Conservation (phyloP, 2,329 filamentous ascomycete genomes). For the Botrytis deweyae region DNA sequence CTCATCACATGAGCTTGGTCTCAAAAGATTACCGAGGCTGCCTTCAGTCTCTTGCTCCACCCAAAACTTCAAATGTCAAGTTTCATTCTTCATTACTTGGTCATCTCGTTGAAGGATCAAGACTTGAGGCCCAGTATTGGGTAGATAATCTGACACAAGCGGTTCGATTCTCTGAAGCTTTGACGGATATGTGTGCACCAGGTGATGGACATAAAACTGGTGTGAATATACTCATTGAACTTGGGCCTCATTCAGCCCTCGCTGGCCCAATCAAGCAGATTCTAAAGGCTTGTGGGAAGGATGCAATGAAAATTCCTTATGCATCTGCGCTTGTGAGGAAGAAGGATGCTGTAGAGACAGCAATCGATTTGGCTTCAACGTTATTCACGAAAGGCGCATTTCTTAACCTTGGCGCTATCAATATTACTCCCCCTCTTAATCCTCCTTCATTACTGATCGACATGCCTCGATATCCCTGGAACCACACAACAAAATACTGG, state of each 20-base stretch:
- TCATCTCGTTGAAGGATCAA: constrained; percentile 18
- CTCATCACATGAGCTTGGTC: constrained; percentile 21
- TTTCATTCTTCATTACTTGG: constrained; percentile 48
- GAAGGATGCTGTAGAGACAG: constrained; percentile 25
- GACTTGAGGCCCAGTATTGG: constrained; percentile 46
- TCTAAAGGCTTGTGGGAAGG: constrained; percentile 43
- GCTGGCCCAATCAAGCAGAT: constrained; percentile 32
- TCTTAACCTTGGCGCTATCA: constrained; percentile 50
- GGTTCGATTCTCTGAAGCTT: constrained; percentile 46
- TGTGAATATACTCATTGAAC: constrained; percentile 29
- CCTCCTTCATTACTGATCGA: constrained; percentile 30
- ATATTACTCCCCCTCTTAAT: constrained; percentile 43
- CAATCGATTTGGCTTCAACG: constrained; percentile 25
- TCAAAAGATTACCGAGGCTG: constrained; percentile 17
- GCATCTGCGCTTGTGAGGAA: constrained; percentile 24
- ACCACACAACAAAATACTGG: constrained; percentile 53
- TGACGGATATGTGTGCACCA: constrained; percentile 35
- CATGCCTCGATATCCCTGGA: constrained; percentile 55
- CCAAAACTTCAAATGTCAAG: constrained; percentile 19
- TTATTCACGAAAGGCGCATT: constrained; percentile 28
- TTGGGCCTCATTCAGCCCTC: constrained; percentile 31
- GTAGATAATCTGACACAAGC: constrained; percentile 45
- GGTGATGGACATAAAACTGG: constrained; percentile 27
- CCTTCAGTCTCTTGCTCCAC: constrained; percentile 13
- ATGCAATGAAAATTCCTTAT: constrained; percentile 42